Percentiles rank a stretch among this genome's conserved stretches.
These are phyloP conservation scores for Jatropha podagrica DNA, from an alignment of 441 rosid species.

Conservation along the genomic window DNA sequence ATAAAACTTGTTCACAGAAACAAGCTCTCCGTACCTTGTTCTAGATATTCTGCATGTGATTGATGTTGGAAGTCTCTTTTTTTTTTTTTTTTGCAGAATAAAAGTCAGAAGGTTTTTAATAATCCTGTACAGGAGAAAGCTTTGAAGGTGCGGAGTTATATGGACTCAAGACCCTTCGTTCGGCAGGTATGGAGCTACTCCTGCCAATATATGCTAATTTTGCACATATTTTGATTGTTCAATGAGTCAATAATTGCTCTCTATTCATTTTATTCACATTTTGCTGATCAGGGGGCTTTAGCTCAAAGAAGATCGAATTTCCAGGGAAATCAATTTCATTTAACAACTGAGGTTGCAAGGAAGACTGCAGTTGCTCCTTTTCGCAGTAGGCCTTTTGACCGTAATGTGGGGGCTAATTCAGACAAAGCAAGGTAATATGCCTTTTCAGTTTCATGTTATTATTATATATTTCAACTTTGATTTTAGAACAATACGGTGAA, in stretches of 20 bases:
- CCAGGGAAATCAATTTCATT: constrained; percentile 62
- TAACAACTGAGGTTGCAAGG: constrained; percentile 54
- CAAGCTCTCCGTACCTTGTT: background rate
- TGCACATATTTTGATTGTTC: background rate
- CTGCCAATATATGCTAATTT: constrained; percentile 1
- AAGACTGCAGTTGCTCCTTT: constrained; percentile 57
- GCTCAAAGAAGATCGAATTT: constrained; percentile 76
- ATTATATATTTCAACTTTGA: constrained; percentile 7
- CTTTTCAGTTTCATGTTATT: background rate
- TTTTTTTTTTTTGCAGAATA: constrained; percentile 47
- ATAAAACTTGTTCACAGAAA: constrained; percentile 23
- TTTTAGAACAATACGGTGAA: background rate
- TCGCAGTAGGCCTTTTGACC: constrained; percentile 49
- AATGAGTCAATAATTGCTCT: background rate
- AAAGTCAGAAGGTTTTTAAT: constrained; percentile 39
- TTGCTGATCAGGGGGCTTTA: constrained; percentile 60
- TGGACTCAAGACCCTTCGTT: constrained; percentile 65
- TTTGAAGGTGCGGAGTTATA: constrained; percentile 47
- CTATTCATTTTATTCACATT: background rate
- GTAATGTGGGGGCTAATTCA: constrained; percentile 38
- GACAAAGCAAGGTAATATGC: constrained; percentile 67
- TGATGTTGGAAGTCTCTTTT: constrained; percentile 13
- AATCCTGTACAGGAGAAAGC: constrained; percentile 49
- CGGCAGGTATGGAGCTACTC: constrained; percentile 59
- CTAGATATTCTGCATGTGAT: constrained; percentile 2